These are phyloP conservation scores for Pichia deserticola DNA, from an alignment of 805 yeast species.

Conservation along the genomic window DNA sequence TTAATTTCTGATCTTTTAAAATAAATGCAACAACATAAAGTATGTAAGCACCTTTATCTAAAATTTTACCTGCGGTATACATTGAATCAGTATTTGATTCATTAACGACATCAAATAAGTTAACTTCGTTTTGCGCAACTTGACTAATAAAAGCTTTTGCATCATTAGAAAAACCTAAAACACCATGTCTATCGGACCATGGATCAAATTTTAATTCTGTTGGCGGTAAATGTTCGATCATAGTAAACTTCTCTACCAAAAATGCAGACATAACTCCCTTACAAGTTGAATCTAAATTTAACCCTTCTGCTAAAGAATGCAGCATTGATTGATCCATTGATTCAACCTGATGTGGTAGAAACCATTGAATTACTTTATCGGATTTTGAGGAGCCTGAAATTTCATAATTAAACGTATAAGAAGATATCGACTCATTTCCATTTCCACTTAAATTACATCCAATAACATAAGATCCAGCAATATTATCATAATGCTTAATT, in stretches of 20 bases:
- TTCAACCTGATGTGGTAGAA: slow-evolving; percentile 46
- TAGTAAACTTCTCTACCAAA: slow-evolving; percentile 26
- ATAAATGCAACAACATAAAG: slow-evolving; percentile 65
- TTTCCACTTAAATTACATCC: slow-evolving; percentile 36
- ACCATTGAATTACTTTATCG: slow-evolving; percentile 35
- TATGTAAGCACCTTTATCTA: slow-evolving; percentile 87
- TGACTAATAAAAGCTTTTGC: slow-evolving; percentile 34
- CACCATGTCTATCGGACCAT: slow-evolving; percentile 44
- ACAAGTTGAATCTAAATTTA: slow-evolving; percentile 43
- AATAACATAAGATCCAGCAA: slow-evolving; percentile 63
- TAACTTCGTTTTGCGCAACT: slow-evolving; percentile 47
- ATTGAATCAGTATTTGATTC: slow-evolving; percentile 72
- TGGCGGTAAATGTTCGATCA: slow-evolving; percentile 27
- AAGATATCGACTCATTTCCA: slow-evolving; percentile 16
- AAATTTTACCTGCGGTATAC: slow-evolving; percentile 82
- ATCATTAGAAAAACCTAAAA: slow-evolving; percentile 28
- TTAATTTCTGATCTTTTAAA: slow-evolving; percentile 45
- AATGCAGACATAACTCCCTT: slow-evolving; percentile 47
- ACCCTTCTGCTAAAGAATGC: slow-evolving; percentile 16
- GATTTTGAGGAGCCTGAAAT: slow-evolving; percentile 17
- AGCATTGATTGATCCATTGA: slow-evolving; percentile 20
- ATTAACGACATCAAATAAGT: slow-evolving; percentile 44
- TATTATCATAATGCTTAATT: slow-evolving; percentile 42
- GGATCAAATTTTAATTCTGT: slow-evolving; percentile 41
- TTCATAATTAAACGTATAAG: slow-evolving; percentile 36